Conservation (phyloP, 1,284 basidiomycete genomes). For the Apiotrichum gracile region DNA sequence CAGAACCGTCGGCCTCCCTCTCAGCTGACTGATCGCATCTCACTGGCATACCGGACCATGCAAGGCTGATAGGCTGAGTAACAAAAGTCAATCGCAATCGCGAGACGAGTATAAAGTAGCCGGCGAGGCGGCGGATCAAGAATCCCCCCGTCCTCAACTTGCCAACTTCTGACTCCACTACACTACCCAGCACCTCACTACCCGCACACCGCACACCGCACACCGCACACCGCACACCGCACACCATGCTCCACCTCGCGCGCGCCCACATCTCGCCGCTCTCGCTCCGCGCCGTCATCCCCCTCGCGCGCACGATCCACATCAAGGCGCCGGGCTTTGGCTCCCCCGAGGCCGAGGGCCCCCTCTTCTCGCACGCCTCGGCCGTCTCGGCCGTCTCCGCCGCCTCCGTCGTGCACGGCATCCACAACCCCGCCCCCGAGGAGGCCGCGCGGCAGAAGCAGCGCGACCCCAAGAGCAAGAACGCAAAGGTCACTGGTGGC, state of each 20-base stretch:
- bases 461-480: conserved; percentile 4
- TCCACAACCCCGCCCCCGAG: background rate
- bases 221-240: background rate
- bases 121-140: no score
- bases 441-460: background rate
- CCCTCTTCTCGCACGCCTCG: background rate
- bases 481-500: conserved; percentile 1
- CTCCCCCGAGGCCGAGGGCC: conserved; percentile 2
- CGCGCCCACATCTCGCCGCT: background rate
- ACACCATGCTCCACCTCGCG: background rate
- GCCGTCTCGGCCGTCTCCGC: no score
- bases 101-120: no score
- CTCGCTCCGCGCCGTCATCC: no score
- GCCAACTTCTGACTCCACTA: no score
- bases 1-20: no score
- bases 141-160: no score
- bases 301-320: background rate
- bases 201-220: background rate
- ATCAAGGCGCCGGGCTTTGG: background rate
- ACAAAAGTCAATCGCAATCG: no score
- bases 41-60: no score
- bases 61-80: no score
- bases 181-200: background rate
- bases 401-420: background rate
- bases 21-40: no score